phyloP scores from a whole-genome alignment of 441 rosid genomes.

The Erodium moschatum region DNA sequence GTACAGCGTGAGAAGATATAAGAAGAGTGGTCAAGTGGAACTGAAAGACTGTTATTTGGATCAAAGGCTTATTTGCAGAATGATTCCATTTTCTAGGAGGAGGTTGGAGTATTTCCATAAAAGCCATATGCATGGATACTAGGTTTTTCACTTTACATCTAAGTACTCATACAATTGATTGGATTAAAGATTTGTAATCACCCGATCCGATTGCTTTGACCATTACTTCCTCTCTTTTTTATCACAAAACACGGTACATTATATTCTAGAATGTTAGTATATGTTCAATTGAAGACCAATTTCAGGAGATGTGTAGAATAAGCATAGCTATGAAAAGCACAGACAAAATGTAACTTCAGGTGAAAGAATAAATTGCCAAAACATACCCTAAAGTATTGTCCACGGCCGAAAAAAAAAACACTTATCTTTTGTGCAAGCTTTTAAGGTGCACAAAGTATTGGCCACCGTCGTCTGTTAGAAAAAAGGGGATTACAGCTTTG shows the following conservation, averaged over 20 bases:
- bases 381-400: too few species aligned
- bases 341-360: neutral
- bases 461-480: too few species aligned
- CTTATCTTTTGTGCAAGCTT: too few species aligned
- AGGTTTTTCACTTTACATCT: neutral
- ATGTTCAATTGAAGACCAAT: neutral
- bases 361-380: neutral
- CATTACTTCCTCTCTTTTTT: neutral
- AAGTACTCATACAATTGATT: neutral
- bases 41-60: neutral
- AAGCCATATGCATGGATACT: neutral
- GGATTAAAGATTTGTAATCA: neutral
- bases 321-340: neutral
- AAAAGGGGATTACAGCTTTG: too few species aligned
- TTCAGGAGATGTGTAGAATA: neutral
- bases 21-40: neutral
- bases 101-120: neutral
- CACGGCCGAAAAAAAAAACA: too few species aligned
- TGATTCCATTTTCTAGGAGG: neutral
- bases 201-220: neutral
- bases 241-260: constrained; percentile 2
- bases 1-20: neutral
- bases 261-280: neutral
- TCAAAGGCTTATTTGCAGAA: neutral
- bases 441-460: too few species aligned